Percentiles rank a stretch among this genome's conserved stretches.
These are phyloP conservation scores for Seiridium cupressi DNA, from an alignment of 2,329 filamentous ascomycete species.

Conservation along the genomic window DNA sequence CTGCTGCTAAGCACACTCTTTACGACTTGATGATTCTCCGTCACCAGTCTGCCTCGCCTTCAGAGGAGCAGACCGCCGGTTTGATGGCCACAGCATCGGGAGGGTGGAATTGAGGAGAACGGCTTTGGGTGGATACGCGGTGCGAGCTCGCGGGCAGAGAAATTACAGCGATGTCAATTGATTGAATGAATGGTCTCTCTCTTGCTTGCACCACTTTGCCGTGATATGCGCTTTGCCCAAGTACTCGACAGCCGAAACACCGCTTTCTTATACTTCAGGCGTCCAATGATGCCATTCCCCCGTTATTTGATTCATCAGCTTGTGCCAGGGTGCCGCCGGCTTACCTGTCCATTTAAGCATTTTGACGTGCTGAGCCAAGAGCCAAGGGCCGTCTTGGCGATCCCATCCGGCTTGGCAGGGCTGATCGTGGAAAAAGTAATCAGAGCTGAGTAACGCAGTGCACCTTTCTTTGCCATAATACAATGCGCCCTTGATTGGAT, in stretches of 20 bases:
- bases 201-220: not conserved
- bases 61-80: not conserved
- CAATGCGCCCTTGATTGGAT: no score
- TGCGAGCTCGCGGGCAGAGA: not conserved
- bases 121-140: not conserved
- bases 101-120: not conserved
- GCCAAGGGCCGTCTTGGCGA: constrained; percentile 24
- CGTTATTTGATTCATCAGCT: not conserved
- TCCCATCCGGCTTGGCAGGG: constrained; percentile 14
- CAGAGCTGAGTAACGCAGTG: not conserved
- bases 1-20: constrained; percentile 33
- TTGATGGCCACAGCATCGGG: not conserved
- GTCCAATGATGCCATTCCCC: not conserved
- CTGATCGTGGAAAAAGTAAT: not conserved
- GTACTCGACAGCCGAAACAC: not conserved
- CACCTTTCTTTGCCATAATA: no score
- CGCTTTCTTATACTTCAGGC: not conserved
- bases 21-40: not conserved
- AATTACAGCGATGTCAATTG: constrained; percentile 2
- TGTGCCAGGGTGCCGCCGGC: not conserved
- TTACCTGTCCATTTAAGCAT: constrained; percentile 20
- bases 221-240: not conserved
- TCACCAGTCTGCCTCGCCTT: not conserved
- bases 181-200: constrained; percentile 1
- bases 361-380: constrained; percentile 14